Evolutionary conservation across 805 yeast genomes (phyloP), one percentile per base, ranked within the genome.

Genomic region (Teunomyces kruisii): DNA sequence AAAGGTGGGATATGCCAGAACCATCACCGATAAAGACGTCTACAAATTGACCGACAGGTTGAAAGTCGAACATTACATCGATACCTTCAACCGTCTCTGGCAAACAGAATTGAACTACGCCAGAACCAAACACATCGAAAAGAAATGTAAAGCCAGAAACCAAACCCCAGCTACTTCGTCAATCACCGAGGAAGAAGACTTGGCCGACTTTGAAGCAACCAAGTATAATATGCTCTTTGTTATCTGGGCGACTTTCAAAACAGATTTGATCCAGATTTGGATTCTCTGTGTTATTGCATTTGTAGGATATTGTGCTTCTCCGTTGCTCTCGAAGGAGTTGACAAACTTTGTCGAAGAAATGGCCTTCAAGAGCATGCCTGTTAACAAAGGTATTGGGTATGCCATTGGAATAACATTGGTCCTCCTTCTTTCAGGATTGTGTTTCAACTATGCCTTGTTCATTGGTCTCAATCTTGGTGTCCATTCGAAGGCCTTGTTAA

Each of bases 381-480:
- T 33, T 4, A 38, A 39, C 9, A 39, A 19, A 9, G 50, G 52
- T 16, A 27, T 46, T 10, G 50, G 47, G 1, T 40, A 31, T 22
- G 43, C 52, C 9, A 9, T 46, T 3, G 47, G 48, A 8, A 27
- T 22, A 6, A 6, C 33, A 2, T 15, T 32, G 3, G 9, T 36
- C 6, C 16, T 37, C 7, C 12, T 38, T 10, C 9, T 43, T 9
- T 15, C 38, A 7, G 38, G 36, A n/a, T 4, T 46, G 10, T 8
- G 13, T 26, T 28, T 26, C 19, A 48, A 52, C 35, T 53, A 54
- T 24, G 46, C 41, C 32, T 28, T 52, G 13, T 53, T 50, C 12
- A 27, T 42, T 32, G 45, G 50, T 19, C 42, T 45, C 49, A 15
- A 43, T 3, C 43, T 48, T 3, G 59, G 57, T 9, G 50, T 50